Evolutionary conservation across 2,329 filamentous ascomycete genomes (phyloP).

Genomic region (Fusarium continuum): DNA sequence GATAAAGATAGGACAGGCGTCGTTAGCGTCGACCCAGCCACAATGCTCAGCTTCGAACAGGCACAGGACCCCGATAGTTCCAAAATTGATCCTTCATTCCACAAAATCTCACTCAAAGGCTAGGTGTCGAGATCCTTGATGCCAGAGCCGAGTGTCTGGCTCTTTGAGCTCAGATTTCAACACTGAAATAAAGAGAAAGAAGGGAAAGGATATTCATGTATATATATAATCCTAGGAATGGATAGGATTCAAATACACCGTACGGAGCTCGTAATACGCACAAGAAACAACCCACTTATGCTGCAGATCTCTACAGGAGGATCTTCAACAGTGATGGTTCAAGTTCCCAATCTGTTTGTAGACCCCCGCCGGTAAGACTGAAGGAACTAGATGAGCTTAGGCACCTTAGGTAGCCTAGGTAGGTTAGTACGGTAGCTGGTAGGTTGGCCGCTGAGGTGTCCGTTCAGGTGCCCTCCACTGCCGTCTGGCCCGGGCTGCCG

Average conservation of each 20-base stretch:
- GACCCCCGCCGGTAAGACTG: too few relatives aligned
- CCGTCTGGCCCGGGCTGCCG: conserved; percentile 1
- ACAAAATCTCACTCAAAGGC: conserved; percentile 13
- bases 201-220: neutral
- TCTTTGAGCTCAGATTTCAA: neutral
- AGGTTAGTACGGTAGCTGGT: too few relatives aligned
- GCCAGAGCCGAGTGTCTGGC: neutral
- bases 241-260: neutral
- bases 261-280: conserved; percentile 5
- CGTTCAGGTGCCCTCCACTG: neutral
- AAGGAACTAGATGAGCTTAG: too few relatives aligned
- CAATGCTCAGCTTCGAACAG: conserved; percentile 9
- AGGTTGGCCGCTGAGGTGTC: too few relatives aligned
- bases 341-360: too few relatives aligned
- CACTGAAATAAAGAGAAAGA: neutral
- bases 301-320: conserved; percentile 28
- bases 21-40: conserved; percentile 36
- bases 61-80: conserved; percentile 4
- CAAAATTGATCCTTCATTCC: conserved; percentile 22
- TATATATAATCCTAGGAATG: too few relatives aligned
- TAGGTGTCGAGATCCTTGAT: conserved; percentile 3
- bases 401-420: too few relatives aligned
- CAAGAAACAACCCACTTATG: conserved; percentile 20
- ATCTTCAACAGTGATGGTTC: conserved; percentile 9
- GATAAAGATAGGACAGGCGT: conserved; percentile 34